Base-by-base conservation (phyloP, 257 asterid species). In the Paulownia fortunei region DNA sequence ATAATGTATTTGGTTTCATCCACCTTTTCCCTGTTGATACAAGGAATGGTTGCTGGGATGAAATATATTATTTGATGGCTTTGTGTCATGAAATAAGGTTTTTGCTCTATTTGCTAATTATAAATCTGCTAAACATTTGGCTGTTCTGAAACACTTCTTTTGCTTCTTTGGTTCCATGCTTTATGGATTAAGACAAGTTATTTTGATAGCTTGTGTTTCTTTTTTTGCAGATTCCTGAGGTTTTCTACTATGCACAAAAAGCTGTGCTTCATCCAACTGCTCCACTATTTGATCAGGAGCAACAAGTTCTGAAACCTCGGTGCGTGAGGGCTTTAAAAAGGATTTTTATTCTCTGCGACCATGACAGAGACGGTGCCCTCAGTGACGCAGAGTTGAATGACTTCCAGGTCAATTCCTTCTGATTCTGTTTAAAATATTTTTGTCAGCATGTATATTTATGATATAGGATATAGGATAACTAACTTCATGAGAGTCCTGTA, bases 231-330 rank as follows among this genome's bases (percentile, higher is more conserved):
- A 86, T 95, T 77, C 87, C 90, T 6, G 99, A 96, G 85, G 98
- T 94, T 36, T 96, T 96, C 85, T 88, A 85, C 82, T 96, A 92
- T 83, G 98, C 97, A n/a, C 97, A 93, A 84, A 96, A 93, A 63
- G 97, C 98, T 4, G 99, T 96, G 84, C 96, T 93, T 81, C 96
- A 96, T 86, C 99, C 99, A 11, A 96, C 99, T 46, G 97, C 98
- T 62, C 99, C 98, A 26, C 79, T 96, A 27, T 96, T 96, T 73
- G 99, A 96, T 87, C 98, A 93, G 84, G 97, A 93, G 87, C 89
- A 91, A 69, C 98, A 93, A 86, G 92, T 92, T 68, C 87, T 96
- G 76, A 92, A 82, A 77, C 97, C 98, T 66, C 88, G 96, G 55
- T 96, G 97, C 78, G 95, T 93, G 78, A 89, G 97, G 89, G 99